A percentile compares a stretch with the other conserved stretches of the same genome.
phyloP scores from a whole-genome alignment of 23 red algal species.

The Gracilaria domingensis region DNA sequence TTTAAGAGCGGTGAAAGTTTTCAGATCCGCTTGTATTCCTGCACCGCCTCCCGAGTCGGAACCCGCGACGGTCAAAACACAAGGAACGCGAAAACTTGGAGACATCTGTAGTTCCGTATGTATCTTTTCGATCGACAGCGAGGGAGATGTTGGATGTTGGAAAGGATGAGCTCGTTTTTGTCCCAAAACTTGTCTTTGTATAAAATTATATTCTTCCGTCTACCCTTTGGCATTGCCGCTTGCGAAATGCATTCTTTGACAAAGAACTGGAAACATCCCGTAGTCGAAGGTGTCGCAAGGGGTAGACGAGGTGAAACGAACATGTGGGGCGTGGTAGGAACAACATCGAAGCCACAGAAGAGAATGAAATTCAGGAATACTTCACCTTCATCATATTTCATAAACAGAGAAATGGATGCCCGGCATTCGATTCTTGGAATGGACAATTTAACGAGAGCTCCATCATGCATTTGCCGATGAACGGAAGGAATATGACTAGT shows the following conservation, averaged over 20 bases:
- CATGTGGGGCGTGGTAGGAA: too few species aligned
- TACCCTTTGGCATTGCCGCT: background rate
- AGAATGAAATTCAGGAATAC: too few species aligned
- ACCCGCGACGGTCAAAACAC: conserved; percentile 88
- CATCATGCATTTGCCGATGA: too few species aligned
- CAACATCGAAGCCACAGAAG: too few species aligned
- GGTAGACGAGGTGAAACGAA: too few species aligned
- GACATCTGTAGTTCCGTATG: background rate
- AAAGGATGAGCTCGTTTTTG: background rate
- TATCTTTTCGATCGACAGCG: too few species aligned
- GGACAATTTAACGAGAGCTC: too few species aligned
- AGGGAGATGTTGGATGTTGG: too few species aligned
- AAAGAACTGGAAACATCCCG: background rate
- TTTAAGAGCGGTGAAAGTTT: conserved; percentile 88
- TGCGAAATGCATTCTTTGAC: background rate
- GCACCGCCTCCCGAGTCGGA: conserved; percentile 97
- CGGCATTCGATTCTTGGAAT: too few species aligned
- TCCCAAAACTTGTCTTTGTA: background rate
- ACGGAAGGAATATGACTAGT: too few species aligned
- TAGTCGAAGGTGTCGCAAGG: background rate
- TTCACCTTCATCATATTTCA: too few species aligned
- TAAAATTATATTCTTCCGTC: background rate
- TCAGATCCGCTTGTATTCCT: conserved; percentile 97
- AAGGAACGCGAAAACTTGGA: conserved; percentile 17
- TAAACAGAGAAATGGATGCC: too few species aligned